A percentile compares a stretch with the other conserved stretches of the same genome.
Conservation (phyloP, 2,329 filamentous ascomycete species). For the Trichoderma hamatum region DNA sequence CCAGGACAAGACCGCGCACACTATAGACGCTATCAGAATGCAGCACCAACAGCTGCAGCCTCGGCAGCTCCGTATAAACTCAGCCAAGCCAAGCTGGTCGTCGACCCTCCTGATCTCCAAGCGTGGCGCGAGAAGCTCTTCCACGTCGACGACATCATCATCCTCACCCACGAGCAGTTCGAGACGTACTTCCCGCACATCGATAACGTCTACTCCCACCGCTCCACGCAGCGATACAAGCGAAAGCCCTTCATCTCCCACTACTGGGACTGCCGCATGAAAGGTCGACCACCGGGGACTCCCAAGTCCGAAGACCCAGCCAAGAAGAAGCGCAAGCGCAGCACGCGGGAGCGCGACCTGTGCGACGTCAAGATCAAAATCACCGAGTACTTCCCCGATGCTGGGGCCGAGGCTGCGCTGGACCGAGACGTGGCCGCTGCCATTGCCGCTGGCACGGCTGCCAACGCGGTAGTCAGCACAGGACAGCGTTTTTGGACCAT, state of each 20-base stretch:
- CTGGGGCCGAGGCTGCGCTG: conserved; percentile 37
- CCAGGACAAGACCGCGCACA: neutral
- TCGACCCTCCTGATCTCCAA: conserved; percentile 51
- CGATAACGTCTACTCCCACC: conserved; percentile 83
- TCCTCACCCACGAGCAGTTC: conserved; percentile 76
- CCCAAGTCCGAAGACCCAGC: conserved; percentile 78
- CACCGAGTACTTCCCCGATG: conserved; percentile 72
- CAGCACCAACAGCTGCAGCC: neutral
- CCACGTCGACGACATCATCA: conserved; percentile 72
- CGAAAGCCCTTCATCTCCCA: conserved; percentile 80
- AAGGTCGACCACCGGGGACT: conserved; percentile 76
- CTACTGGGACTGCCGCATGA: conserved; percentile 83
- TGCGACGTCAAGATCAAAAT: conserved; percentile 89
- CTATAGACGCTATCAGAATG: neutral
- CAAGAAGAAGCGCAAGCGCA: conserved; percentile 80
- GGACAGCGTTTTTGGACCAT: conserved; percentile 70
- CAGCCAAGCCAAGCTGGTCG: conserved; percentile 12
- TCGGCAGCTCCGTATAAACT: conserved; percentile 11
- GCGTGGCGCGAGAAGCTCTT: conserved; percentile 74
- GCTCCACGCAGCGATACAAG: conserved; percentile 79
- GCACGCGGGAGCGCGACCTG: conserved; percentile 73
- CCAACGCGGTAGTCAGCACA: conserved; percentile 35
- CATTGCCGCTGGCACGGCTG: conserved; percentile 23
- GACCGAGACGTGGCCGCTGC: conserved; percentile 34
- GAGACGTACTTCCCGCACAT: conserved; percentile 82